Percentiles rank a stretch among this genome's conserved stretches.
phyloP scores from a whole-genome alignment of 768 basidiomycete genomes.

The Holtermanniella nyarrowii region DNA sequence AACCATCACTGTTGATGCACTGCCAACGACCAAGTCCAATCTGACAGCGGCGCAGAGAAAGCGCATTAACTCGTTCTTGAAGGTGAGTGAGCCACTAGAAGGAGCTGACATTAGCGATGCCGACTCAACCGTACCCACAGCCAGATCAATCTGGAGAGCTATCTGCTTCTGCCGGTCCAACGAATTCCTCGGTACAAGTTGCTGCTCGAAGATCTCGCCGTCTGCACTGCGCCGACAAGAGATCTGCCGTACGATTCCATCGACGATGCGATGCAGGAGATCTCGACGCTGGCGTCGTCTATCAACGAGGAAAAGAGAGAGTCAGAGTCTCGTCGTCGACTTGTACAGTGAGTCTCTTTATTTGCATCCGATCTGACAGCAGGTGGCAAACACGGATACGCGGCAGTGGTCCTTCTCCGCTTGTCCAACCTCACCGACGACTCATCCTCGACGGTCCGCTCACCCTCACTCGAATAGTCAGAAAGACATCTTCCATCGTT shows the following conservation, averaged over 20 bases:
- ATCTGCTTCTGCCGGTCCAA: constrained; percentile 87
- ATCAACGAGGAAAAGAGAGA: constrained; percentile 99
- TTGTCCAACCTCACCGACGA: constrained; percentile 93
- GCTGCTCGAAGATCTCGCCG: constrained; percentile 73
- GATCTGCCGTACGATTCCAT: constrained; percentile 67
- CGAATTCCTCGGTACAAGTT: constrained; percentile 94
- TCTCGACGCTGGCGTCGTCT: constrained; percentile 74
- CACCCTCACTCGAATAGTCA: constrained; percentile 76
- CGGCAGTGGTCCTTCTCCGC: constrained; percentile 87
- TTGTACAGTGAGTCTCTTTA: constrained; percentile 59
- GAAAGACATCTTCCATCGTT: constrained; percentile 69
- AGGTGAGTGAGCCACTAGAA: constrained; percentile 22
- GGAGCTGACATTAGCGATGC: constrained; percentile 46
- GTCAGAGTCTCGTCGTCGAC: constrained; percentile 77
- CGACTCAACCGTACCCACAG: constrained; percentile 80
- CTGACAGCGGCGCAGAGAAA: constrained; percentile 60
- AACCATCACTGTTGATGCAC: constrained; percentile 7
- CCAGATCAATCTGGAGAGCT: constrained; percentile 87
- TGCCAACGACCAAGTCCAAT: constrained; percentile 11
- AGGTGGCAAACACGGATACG: constrained; percentile 56
- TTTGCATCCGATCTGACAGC: not conserved
- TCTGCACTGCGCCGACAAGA: constrained; percentile 69
- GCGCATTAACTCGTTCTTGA: constrained; percentile 77
- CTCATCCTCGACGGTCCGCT: constrained; percentile 87
- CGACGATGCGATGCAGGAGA: constrained; percentile 74